Percentiles rank a stretch among this genome's conserved stretches.
Evolutionary conservation across 257 asterid species (phyloP).

Genomic region (Cynanchum wilfordii): DNA sequence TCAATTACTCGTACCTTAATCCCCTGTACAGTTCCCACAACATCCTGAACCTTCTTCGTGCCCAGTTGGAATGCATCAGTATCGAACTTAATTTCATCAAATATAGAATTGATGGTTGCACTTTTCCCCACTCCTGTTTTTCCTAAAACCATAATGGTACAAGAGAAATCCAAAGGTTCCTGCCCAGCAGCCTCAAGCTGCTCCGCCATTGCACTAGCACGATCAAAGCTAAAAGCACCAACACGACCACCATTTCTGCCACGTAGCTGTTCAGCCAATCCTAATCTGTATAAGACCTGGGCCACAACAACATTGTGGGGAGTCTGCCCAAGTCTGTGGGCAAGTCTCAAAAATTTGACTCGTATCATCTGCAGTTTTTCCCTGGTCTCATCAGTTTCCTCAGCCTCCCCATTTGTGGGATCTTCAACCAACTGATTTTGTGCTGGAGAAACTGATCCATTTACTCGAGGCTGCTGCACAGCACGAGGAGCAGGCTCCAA

Average conservation of each 20-base stretch:
- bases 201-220: constrained; percentile 98
- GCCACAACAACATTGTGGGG: constrained; percentile 98
- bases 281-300: constrained; percentile 91
- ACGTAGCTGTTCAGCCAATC: constrained; percentile 91
- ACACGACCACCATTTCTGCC: constrained; percentile 92
- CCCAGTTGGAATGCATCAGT: constrained; percentile 88
- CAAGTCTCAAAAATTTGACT: constrained; percentile 92
- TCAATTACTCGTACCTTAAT: constrained; percentile 90
- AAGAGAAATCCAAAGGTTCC: constrained; percentile 87
- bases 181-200: constrained; percentile 95
- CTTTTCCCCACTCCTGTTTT: constrained; percentile 99
- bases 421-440: constrained; percentile 75
- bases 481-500: constrained; percentile 69
- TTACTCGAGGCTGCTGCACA: constrained; percentile 73
- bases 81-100: constrained; percentile 73
- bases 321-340: constrained; percentile 93
- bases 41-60: constrained; percentile 93
- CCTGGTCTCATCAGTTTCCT: constrained; percentile 95
- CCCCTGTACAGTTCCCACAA: constrained; percentile 95
- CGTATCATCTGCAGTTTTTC: constrained; percentile 99
- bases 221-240: constrained; percentile 92
- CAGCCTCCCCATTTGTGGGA: constrained; percentile 64
- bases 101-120: constrained; percentile 94
- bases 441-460: constrained; percentile 57
- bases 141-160: constrained; percentile 97